These are phyloP conservation scores for Acorus gramineus DNA, from an alignment of 106 monocot species.

Conservation along the genomic window DNA sequence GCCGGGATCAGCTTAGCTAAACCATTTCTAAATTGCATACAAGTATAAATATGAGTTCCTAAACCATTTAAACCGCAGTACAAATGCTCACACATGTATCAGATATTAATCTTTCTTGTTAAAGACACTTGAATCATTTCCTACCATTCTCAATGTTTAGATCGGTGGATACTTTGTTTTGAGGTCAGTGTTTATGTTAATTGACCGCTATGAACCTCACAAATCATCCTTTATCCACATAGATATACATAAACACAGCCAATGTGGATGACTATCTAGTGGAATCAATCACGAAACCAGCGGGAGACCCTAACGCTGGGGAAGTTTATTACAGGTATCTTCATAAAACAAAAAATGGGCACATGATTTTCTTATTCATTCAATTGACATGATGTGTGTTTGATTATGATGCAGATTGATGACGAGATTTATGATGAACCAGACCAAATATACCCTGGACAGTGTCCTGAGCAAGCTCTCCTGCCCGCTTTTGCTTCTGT, in stretches of 20 bases:
- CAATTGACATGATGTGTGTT: not conserved
- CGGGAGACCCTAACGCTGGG: slow-evolving; percentile 77
- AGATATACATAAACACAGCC: slow-evolving; percentile 78
- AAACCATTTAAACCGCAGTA: too few relatives aligned
- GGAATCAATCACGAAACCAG: slow-evolving; percentile 70
- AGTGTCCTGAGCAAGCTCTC: slow-evolving; percentile 57
- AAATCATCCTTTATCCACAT: not conserved
- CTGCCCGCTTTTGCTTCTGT: slow-evolving; percentile 72
- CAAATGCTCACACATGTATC: too few relatives aligned
- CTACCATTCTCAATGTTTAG: too few relatives aligned
- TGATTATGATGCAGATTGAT: slow-evolving; percentile 49
- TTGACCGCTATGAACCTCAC: too few relatives aligned
- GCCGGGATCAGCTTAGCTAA: too few relatives aligned
- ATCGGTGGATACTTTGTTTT: too few relatives aligned
- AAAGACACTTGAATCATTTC: too few relatives aligned
- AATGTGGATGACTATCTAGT: slow-evolving; percentile 94
- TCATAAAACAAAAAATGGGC: not conserved
- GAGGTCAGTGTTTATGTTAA: too few relatives aligned
- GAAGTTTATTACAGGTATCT: slow-evolving; percentile 88
- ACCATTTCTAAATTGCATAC: too few relatives aligned
- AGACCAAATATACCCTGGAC: slow-evolving; percentile 75
- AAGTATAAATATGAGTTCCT: too few relatives aligned
- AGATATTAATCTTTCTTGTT: too few relatives aligned
- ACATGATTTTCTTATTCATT: not conserved
- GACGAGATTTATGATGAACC: slow-evolving; percentile 80